Percentiles rank a stretch among this genome's conserved stretches.
phyloP scores from a whole-genome alignment of 805 yeast species.

The Metschnikowia koreensis region DNA sequence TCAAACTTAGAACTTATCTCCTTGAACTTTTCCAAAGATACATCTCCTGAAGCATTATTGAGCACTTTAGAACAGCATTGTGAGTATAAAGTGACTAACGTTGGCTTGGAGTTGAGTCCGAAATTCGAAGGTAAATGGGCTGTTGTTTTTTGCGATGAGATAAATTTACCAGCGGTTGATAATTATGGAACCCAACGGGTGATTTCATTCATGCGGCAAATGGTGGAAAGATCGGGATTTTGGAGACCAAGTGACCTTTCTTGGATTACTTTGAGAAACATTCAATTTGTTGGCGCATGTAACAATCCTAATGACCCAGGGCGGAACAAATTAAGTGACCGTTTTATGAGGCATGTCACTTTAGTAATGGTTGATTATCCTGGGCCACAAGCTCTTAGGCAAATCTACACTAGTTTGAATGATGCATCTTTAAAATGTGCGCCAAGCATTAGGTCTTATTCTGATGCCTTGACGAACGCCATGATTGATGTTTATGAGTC shows the following conservation, averaged over 20 bases:
- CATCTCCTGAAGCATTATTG: conserved; percentile 59
- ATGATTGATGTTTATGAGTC: conserved; percentile 62
- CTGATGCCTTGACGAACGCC: conserved; percentile 52
- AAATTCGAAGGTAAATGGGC: conserved; percentile 61
- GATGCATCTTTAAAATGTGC: conserved; percentile 54
- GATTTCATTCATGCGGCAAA: conserved; percentile 68
- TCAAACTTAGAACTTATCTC: conserved; percentile 60
- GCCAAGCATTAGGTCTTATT: conserved; percentile 59
- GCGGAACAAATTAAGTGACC: conserved; percentile 50
- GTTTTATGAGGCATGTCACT: conserved; percentile 67
- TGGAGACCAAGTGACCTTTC: conserved; percentile 59
- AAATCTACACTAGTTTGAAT: conserved; percentile 64
- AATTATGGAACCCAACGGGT: conserved; percentile 70
- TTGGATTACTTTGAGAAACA: conserved; percentile 64
- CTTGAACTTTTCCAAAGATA: conserved; percentile 80
- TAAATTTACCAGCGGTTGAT: conserved; percentile 77
- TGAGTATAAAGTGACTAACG: conserved; percentile 49
- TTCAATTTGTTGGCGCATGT: conserved; percentile 94
- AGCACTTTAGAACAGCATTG: conserved; percentile 73
- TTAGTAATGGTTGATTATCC: conserved; percentile 82
- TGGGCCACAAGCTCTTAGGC: conserved; percentile 53
- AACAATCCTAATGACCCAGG: conserved; percentile 86
- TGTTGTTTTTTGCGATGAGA: conserved; percentile 88
- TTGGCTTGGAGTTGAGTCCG: conserved; percentile 59
- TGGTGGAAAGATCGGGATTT: conserved; percentile 73